Base-by-base conservation (phyloP, 75 land plant genomes). In the Larix kaempferi region DNA sequence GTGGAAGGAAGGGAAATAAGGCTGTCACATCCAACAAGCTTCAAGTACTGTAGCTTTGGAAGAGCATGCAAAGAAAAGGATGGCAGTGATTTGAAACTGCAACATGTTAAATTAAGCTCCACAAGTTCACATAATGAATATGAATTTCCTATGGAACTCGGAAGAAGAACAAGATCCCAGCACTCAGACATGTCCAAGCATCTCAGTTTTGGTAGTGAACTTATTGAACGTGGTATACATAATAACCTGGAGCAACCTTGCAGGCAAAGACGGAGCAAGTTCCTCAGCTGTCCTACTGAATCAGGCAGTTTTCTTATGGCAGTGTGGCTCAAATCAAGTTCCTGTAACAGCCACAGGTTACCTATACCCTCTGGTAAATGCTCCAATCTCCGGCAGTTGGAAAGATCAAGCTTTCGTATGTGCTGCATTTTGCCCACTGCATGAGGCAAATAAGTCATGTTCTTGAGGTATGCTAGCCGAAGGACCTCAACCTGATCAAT, bases 101-200 rank as follows among this genome's bases (percentile, higher is more conserved):
- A 78, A 25, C 76, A 73, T 27, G 76, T 55, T 74, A 78, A 56
- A 57, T 78, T 61, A 33, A 78, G 74, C 59, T 74, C 80, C 77
- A 23, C 41, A 67, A 78, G 80, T 57, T 78, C 73, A 52, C 33
- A 33, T 8, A 78, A 35, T 17, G 80, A 49, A 57, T 54, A 21
- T 54, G 56, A n/a, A 54, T 71, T 71, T 26, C 80, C 80, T 6
- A 78, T 55, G 35, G 73, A 73, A 11, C 15, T 74, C 23, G 80
- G 80, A 71, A 78, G 80, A 41, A 78, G 33, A 54, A 78, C 80
- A 78, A 78, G 73, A 55, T 57, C 80, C 80, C 80, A 78, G 59
- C 80, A 78, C 74, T 78, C 80, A 54, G 80, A 56, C 37, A 73
- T 16, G 49, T 73, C 76, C 72, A 78, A 57, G 76, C 4, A 22